These are phyloP conservation scores for Stereocaulon alpinum DNA, from an alignment of 495 filamentous ascomycete species.

Conservation along the genomic window DNA sequence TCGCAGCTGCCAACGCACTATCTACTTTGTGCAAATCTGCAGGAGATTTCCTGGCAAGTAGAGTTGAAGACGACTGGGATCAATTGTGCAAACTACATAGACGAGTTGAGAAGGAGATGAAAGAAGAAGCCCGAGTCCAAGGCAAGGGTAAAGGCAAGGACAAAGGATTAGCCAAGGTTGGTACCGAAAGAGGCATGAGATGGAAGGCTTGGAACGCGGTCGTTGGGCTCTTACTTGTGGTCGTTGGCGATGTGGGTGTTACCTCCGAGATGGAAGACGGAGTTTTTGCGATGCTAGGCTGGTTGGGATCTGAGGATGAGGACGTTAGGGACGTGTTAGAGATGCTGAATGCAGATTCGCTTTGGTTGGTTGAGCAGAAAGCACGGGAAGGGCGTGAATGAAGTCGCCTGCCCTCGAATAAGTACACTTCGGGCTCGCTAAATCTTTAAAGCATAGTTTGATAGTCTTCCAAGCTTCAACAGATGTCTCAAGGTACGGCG, in stretches of 20 bases:
- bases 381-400: constrained; percentile 26
- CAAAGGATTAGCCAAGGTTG: constrained; percentile 3
- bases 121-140: constrained; percentile 25
- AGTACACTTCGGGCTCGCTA: constrained; percentile 26
- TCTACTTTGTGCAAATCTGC: constrained; percentile 40
- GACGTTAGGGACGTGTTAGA: constrained; percentile 47
- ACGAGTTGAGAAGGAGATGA: constrained; percentile 17
- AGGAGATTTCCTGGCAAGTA: constrained; percentile 67
- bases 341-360: constrained; percentile 54
- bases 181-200: constrained; percentile 22
- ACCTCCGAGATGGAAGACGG: constrained; percentile 59
- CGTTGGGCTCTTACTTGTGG: constrained; percentile 39
- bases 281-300: constrained; percentile 48
- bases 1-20: constrained; percentile 20
- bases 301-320: constrained; percentile 34
- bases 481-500: too few relatives aligned
- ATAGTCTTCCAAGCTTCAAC: too few relatives aligned
- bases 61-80: constrained; percentile 62
- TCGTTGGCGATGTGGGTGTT: constrained; percentile 48
- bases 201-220: constrained; percentile 50
- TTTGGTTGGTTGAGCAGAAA: constrained; percentile 49
- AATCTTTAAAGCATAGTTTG: constrained; percentile 13
- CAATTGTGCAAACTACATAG: constrained; percentile 40
- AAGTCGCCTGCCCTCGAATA: constrained; percentile 34
- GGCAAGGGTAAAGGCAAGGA: constrained; percentile 26